These are phyloP conservation scores for Thraustochytrium striatum DNA, from an alignment of 352 stramenopile species.

Conservation along the genomic window DNA sequence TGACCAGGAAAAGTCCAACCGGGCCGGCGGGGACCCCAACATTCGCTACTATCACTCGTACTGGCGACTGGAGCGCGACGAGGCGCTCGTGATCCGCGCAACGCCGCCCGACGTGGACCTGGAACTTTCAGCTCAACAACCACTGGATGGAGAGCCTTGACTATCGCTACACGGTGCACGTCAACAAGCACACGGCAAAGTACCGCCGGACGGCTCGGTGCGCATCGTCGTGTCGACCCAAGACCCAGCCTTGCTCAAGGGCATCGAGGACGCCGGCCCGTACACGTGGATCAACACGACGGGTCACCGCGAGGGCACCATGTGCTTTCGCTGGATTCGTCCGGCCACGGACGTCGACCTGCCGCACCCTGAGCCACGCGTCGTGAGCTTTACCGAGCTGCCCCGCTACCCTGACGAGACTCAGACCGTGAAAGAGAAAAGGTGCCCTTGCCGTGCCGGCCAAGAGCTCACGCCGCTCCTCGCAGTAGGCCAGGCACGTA, in stretches of 20 bases:
- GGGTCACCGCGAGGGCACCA: conserved; percentile 30
- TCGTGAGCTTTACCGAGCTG: conserved; percentile 11
- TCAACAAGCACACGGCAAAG: conserved; percentile 38
- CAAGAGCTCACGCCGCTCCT: background rate
- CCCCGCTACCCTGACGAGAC: background rate
- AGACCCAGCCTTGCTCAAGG: background rate
- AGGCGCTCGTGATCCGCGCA: conserved; percentile 39
- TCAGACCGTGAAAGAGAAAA: background rate
- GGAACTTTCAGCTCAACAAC: conserved; percentile 51
- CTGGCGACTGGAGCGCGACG: conserved; percentile 32
- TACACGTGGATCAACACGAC: conserved; percentile 45
- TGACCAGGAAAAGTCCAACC: conserved; percentile 22
- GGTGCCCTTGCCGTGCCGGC: background rate
- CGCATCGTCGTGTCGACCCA: conserved; percentile 13
- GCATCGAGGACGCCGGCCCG: background rate
- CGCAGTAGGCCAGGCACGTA: background rate
- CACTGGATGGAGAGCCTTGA: conserved; percentile 49
- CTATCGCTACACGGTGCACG: conserved; percentile 43
- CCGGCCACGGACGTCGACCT: conserved; percentile 24
- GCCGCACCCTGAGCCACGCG: conserved; percentile 35
- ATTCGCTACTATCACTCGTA: conserved; percentile 49
- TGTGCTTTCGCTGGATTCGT: conserved; percentile 43
- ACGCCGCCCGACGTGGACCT: conserved; percentile 28
- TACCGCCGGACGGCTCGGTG: conserved; percentile 36
- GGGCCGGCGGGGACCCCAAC: conserved; percentile 33